Evolutionary conservation across 2,329 filamentous ascomycete genomes (phyloP), one percentile per base, ranked within the genome.

Genomic region (Parastagonospora nodorum): DNA sequence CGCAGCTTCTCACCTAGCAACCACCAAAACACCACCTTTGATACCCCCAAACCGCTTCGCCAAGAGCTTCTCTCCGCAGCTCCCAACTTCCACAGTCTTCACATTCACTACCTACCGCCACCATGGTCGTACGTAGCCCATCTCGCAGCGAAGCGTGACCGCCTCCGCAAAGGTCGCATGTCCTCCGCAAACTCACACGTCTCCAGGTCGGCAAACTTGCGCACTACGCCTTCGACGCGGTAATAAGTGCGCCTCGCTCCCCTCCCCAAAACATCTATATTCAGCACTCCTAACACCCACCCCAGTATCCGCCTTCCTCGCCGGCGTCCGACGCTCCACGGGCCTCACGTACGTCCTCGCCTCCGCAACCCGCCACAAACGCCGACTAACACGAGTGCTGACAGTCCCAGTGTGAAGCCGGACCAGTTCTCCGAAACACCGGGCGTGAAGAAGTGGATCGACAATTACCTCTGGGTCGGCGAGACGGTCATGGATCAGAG

Each of bases 401-500:
- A 64, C 66, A 87, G 82, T 72, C 82, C 84, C 77, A 97, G 94
- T 82, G 83, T 99, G 77, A 90, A 92, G 79, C 88, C 89, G 67
- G 92, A 97, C 60, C 87, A 87, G 64, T 83, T 96, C 68, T 84
- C 88, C 72, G 90, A 95, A 51, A 93, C 87, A 75, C 89, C 90
- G 73, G 88, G 92, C 57, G 76, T 94, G 63, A 88, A 88, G 73
- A 88, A 87, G 69, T 97, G 92, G 92, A 85, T 97, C 61, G 88
- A 93, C 69, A 93, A 88, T 73, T 97, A 97, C 75, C 86, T 97
- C 37, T 91, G 91, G 57, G 88, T 97, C 14, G 94, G 94, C 65
- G 94, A 99, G 80, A 96, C 92, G 85, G 89, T 97, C 59, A 96
- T 99, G 92, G 94, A 99, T 75, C 89, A 95, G 79, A 95, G 92